Evolutionary conservation across 208 protist genomes (phyloP), one percentile per base, ranked within the genome.

Genomic region (Crithidia thermophila): DNA sequence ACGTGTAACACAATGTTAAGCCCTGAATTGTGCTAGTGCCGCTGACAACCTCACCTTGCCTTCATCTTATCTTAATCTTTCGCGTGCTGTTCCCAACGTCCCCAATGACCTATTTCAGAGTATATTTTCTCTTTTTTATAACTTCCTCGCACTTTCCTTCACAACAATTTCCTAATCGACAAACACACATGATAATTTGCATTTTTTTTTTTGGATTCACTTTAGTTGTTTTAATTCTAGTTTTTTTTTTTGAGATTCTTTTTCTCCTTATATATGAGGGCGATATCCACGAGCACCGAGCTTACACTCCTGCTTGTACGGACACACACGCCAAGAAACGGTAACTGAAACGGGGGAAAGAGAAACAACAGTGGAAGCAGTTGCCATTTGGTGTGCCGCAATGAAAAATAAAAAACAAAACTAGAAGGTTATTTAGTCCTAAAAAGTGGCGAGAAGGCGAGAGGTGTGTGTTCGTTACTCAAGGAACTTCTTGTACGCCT

Each of bases 401-500:
- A 49, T 49, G 43, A 49, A 11, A 49, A 49, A 7, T 21, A 49
- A 27, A 49, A 27, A 21, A 21, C 20, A 11, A 20, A 27, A 45
- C 10, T n/a, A 45, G 16, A 49, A 10, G 9, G 6, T 21, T 2
- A 21, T 49, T 49, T 49, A 36, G 4, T 37, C n/a, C n/a, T n/a
- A 34, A 34, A 74, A 20, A 37, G 18, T 6, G 43, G 28, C 20
- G 34, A 49, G 23, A 16, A 28, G 49, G n/a, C 28, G 18, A 14
- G n/a, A 36, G 36, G 13, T 42, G 45, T 5, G 20, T 21, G 11
- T 37, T 11, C 31, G 20, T 75, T 91, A 92, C 73, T 93, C 82
- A 21, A 94, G 80, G 75, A 93, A 96, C 70, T 90, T 93, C 63
- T 94, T 87, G 79, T 96, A 96, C 55, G 88, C 74, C 49, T 90